Evolutionary conservation across 371 early-diverging fungal genomes (phyloP).

Genomic region (Haplosporangium sp.): DNA sequence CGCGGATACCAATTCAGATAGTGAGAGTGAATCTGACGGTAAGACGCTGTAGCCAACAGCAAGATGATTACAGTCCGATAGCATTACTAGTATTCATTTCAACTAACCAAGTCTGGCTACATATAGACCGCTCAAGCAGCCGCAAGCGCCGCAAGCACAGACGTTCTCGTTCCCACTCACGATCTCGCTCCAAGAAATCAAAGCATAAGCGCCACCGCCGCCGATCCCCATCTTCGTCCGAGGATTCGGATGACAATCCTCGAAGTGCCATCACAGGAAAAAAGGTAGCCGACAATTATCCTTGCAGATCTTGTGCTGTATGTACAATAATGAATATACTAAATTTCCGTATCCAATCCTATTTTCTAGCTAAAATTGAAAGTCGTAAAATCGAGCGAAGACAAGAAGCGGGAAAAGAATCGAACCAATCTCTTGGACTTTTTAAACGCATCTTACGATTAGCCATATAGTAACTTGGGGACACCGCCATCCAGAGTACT

Average conservation of each 20-base stretch:
- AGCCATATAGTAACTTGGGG: too few species aligned
- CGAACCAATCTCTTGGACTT: conserved; percentile 46
- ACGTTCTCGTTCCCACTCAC: conserved; percentile 47
- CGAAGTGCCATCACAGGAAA: conserved; percentile 48
- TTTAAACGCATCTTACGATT: conserved; percentile 46
- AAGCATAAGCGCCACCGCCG: conserved; percentile 47
- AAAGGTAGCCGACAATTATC: too few species aligned
- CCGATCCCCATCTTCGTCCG: conserved; percentile 33
- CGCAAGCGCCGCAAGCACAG: conserved; percentile 33
- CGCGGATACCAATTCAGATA: too few species aligned
- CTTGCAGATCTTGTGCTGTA: too few species aligned
- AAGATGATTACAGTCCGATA: too few species aligned
- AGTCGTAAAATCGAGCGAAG: conserved; percentile 49
- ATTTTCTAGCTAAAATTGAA: conserved; percentile 42
- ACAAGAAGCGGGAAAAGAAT: conserved; percentile 54
- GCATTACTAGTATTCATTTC: too few species aligned
- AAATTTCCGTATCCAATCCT: neutral
- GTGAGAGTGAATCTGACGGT: too few species aligned
- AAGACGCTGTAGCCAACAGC: too few species aligned
- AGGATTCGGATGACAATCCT: conserved; percentile 43
- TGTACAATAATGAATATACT: too few species aligned
- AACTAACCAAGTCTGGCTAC: too few species aligned
- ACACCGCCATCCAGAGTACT: neutral
- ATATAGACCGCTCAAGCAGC: conserved; percentile 26
- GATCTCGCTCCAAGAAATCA: conserved; percentile 37